A percentile compares a stretch with the other conserved stretches of the same genome.
phyloP scores from a whole-genome alignment of 768 basidiomycete species.

The Lactarius indigo region DNA sequence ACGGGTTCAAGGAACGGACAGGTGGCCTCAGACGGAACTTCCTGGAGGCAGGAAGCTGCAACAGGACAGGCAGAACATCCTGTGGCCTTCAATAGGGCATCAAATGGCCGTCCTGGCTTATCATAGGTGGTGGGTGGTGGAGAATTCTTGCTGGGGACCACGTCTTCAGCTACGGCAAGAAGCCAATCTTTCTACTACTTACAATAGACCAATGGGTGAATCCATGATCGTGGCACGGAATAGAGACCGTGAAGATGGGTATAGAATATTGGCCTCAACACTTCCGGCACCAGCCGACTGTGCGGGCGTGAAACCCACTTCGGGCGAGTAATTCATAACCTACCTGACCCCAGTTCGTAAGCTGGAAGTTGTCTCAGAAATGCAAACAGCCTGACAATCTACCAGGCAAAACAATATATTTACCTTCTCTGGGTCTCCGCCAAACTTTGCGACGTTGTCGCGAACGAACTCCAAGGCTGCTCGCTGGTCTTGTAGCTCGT shows the following conservation, averaged over 20 bases:
- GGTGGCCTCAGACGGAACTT: slow-evolving; percentile 45
- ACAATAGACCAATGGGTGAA: slow-evolving; percentile 51
- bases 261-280: slow-evolving; percentile 44
- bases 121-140: slow-evolving; percentile 49
- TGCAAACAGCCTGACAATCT: not conserved
- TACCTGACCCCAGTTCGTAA: slow-evolving; percentile 53
- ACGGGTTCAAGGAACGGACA: not conserved
- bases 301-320: not conserved
- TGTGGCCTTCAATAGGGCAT: slow-evolving; percentile 42
- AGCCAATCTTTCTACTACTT: slow-evolving; percentile 22
- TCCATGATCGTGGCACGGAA: slow-evolving; percentile 52
- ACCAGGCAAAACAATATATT: slow-evolving; percentile 2
- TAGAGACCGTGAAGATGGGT: slow-evolving; percentile 32
- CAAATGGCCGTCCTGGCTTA: slow-evolving; percentile 48
- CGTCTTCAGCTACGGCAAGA: not conserved
- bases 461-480: slow-evolving; percentile 55
- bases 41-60: slow-evolving; percentile 44
- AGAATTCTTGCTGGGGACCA: slow-evolving; percentile 44
- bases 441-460: slow-evolving; percentile 53
- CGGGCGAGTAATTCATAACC: not conserved
- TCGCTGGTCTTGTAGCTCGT: slow-evolving; percentile 48
- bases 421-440: slow-evolving; percentile 45
- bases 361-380: slow-evolving; percentile 31
- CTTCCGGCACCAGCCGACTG: slow-evolving; percentile 51
- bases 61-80: slow-evolving; percentile 41